Conservation (phyloP, 2,329 filamentous ascomycete species). For the Xylariaceae sp. region DNA sequence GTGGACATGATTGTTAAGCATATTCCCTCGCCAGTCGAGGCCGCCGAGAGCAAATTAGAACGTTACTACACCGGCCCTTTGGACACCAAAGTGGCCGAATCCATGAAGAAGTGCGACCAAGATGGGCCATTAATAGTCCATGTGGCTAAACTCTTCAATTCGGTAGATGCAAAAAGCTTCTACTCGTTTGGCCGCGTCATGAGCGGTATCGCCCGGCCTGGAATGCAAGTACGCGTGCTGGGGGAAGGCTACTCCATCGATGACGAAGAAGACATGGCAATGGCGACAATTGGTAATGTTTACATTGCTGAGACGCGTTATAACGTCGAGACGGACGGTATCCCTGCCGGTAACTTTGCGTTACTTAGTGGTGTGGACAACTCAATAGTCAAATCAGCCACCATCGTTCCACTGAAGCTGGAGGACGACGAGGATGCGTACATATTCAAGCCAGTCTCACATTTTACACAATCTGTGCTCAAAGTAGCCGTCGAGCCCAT, state of each 20-base stretch:
- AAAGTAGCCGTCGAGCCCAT: conserved; percentile 98
- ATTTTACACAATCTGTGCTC: conserved; percentile 97
- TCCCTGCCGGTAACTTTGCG: conserved; percentile 93
- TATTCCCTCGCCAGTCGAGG: conserved; percentile 83
- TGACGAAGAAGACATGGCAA: conserved; percentile 96
- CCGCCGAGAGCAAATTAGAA: conserved; percentile 77
- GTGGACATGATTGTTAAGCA: conserved; percentile 95
- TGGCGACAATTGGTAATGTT: conserved; percentile 82
- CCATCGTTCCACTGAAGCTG: conserved; percentile 79
- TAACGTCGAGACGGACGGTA: conserved; percentile 87
- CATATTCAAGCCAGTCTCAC: conserved; percentile 90
- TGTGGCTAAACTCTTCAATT: conserved; percentile 91
- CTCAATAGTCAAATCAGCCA: conserved; percentile 97
- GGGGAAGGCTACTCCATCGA: conserved; percentile 96
- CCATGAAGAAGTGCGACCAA: conserved; percentile 84
- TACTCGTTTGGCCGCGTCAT: conserved; percentile 89
- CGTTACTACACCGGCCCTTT: conserved; percentile 91
- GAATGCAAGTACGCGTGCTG: conserved; percentile 84
- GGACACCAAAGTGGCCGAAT: conserved; percentile 78
- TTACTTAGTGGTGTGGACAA: conserved; percentile 94
- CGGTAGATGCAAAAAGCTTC: conserved; percentile 88
- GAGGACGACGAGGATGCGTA: conserved; percentile 91
- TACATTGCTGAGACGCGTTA: conserved; percentile 94
- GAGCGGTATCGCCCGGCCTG: conserved; percentile 86
- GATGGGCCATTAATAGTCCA: conserved; percentile 93